phyloP scores from a whole-genome alignment of 2,329 filamentous ascomycete genomes.

The Sclerotinia borealis region DNA sequence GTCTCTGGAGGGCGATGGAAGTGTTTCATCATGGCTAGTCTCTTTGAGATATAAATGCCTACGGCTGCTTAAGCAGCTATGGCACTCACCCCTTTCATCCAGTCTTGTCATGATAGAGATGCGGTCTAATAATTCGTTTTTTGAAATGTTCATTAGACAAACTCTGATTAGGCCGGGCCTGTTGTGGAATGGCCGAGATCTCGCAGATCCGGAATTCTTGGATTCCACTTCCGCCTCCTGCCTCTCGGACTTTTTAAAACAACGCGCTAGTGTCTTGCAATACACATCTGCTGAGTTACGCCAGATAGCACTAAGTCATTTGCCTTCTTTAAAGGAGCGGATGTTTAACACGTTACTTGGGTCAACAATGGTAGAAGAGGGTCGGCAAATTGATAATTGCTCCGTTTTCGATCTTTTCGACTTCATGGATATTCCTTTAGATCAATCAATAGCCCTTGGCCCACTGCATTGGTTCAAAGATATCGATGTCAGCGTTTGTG shows the following conservation, averaged over 20 bases:
- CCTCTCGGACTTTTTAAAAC: constrained; percentile 61
- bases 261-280: constrained; percentile 72
- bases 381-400: constrained; percentile 58
- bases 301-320: constrained; percentile 62
- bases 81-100: constrained; percentile 75
- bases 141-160: constrained; percentile 67
- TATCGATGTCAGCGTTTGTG: constrained; percentile 61
- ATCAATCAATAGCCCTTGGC: constrained; percentile 42
- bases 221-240: constrained; percentile 37
- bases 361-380: constrained; percentile 59
- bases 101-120: constrained; percentile 72
- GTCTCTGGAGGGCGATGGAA: constrained; percentile 50
- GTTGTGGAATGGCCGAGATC: constrained; percentile 65
- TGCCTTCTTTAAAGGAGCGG: constrained; percentile 63
- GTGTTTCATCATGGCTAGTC: constrained; percentile 62
- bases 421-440: constrained; percentile 65
- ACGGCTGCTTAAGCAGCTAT: constrained; percentile 72
- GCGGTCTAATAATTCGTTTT: constrained; percentile 72
- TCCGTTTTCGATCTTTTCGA: constrained; percentile 92
- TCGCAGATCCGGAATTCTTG: constrained; percentile 60
- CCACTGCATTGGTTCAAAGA: constrained; percentile 57
- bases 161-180: constrained; percentile 62
- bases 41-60: constrained; percentile 62
- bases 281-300: constrained; percentile 84
- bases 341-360: constrained; percentile 73